phyloP scores from a whole-genome alignment of 148 eudicot species.

The Rhododendron henanense region DNA sequence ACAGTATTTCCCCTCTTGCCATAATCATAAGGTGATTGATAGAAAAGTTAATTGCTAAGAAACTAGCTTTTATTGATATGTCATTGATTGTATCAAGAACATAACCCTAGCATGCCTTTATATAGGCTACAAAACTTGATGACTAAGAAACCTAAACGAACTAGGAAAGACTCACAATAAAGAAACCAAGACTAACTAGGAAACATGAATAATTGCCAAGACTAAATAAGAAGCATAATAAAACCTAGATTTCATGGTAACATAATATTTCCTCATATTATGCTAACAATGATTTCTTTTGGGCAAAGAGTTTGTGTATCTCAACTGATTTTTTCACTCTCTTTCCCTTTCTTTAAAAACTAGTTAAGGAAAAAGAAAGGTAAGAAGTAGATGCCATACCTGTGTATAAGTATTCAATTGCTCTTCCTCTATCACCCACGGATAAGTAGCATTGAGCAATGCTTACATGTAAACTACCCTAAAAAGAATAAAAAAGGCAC shows the following conservation, averaged over 20 bases:
- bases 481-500: constrained; percentile 2
- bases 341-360: background rate
- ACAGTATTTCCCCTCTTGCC: background rate
- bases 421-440: constrained; percentile 37
- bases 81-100: too few species aligned
- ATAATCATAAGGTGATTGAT: background rate
- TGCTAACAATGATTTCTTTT: background rate
- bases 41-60: too few species aligned
- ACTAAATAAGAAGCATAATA: too few species aligned
- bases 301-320: background rate
- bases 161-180: too few species aligned
- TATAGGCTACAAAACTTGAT: too few species aligned
- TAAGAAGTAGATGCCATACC: constrained; percentile 32
- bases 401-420: constrained; percentile 69
- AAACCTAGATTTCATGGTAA: too few species aligned
- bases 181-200: too few species aligned
- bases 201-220: too few species aligned
- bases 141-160: too few species aligned
- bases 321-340: background rate
- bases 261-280: too few species aligned
- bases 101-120: too few species aligned
- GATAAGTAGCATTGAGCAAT: constrained; percentile 64
- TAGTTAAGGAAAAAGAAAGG: background rate
- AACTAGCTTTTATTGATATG: too few species aligned
- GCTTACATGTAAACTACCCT: constrained; percentile 59